Conservation (phyloP, 768 basidiomycete species). For the Clathrus columnatus region DNA sequence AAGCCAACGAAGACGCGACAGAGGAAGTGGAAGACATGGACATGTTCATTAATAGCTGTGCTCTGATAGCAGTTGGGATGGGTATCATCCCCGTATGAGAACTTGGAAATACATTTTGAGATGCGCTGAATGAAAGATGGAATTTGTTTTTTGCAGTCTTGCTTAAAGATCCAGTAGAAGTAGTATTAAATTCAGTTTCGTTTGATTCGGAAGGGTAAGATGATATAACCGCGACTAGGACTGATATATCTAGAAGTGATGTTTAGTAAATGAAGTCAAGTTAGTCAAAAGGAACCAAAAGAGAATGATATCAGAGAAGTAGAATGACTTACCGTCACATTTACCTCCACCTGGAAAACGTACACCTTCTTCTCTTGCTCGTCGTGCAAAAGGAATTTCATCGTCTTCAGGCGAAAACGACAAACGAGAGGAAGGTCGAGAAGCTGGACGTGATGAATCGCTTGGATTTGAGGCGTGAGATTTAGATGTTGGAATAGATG, state of each 20-base stretch:
- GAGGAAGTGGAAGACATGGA: too few relatives aligned
- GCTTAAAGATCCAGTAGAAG: too few relatives aligned
- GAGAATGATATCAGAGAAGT: conserved; percentile 22
- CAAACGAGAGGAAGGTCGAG: not conserved
- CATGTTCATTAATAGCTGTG: too few relatives aligned
- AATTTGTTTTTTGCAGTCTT: too few relatives aligned
- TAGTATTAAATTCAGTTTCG: too few relatives aligned
- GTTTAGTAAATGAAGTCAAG: conserved; percentile 5
- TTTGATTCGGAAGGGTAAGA: conserved; percentile 17
- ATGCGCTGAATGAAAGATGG: too few relatives aligned
- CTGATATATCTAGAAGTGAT: conserved; percentile 46
- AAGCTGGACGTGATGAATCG: not conserved
- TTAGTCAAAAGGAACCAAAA: conserved; percentile 20
- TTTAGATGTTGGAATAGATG: not conserved
- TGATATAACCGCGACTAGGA: conserved; percentile 56
- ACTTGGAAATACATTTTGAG: too few relatives aligned
- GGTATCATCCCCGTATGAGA: too few relatives aligned
- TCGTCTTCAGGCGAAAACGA: conserved; percentile 16
- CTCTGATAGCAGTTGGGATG: too few relatives aligned
- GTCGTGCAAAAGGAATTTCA: conserved; percentile 79
- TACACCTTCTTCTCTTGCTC: conserved; percentile 67
- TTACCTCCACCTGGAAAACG: conserved; percentile 67
- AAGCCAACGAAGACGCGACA: too few relatives aligned
- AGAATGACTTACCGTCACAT: conserved; percentile 65
- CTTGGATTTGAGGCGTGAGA: too few relatives aligned